Percentiles rank a stretch among this genome's conserved stretches.
phyloP scores from a whole-genome alignment of 1,139 yeast genomes.

The Debaryomyces fabryi region DNA sequence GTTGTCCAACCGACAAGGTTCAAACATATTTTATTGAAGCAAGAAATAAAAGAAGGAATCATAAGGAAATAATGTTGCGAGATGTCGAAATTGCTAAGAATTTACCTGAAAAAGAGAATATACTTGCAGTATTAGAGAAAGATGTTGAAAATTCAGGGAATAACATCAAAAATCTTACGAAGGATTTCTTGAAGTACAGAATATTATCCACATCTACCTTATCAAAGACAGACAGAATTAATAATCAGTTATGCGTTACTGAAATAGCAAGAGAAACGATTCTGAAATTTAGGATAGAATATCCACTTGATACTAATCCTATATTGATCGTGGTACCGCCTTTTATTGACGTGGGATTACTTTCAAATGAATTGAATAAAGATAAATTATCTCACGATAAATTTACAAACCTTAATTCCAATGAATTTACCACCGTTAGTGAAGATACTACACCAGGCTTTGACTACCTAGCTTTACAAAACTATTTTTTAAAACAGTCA shows the following conservation, averaged over 20 bases:
- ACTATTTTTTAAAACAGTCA: slow-evolving; percentile 2
- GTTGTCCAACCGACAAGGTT: not conserved
- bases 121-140: slow-evolving; percentile 14
- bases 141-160: slow-evolving; percentile 15
- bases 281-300: slow-evolving; percentile 10
- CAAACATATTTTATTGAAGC: slow-evolving; percentile 13
- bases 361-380: slow-evolving; percentile 1
- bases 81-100: slow-evolving; percentile 13
- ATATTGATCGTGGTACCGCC: slow-evolving; percentile 22
- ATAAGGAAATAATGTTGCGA: slow-evolving; percentile 2
- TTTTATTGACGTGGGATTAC: slow-evolving; percentile 9
- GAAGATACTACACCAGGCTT: not conserved
- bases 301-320: slow-evolving; percentile 13
- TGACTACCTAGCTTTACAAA: not conserved
- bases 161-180: slow-evolving; percentile 21
- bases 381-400: not conserved
- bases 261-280: slow-evolving; percentile 7
- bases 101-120: slow-evolving; percentile 12
- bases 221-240: not conserved
- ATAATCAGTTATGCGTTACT: not conserved
- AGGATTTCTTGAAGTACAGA: slow-evolving; percentile 18
- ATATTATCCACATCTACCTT: not conserved
- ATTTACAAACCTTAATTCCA: not conserved
- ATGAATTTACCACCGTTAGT: not conserved
- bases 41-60: not conserved